Conservation (phyloP, 345 rosid genomes). For the Eucalyptus rudis region DNA sequence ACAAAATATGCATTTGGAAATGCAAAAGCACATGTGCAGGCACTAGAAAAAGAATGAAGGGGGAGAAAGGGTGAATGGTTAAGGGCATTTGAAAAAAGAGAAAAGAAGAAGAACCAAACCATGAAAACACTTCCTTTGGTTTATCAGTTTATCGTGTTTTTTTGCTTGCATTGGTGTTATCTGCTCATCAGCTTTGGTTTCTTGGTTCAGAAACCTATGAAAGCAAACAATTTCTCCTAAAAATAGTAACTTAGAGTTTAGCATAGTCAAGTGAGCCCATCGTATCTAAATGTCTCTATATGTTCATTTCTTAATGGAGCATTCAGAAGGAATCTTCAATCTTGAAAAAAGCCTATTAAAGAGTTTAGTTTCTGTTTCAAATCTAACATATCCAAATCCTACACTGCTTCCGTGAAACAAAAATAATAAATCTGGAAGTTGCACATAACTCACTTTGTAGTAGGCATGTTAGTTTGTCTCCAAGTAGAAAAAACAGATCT, state of each 20-base stretch:
- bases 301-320: background rate
- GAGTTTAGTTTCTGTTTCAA: background rate
- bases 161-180: background rate
- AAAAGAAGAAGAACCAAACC: background rate
- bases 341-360: background rate
- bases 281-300: background rate
- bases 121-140: background rate
- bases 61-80: background rate
- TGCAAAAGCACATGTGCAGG: background rate
- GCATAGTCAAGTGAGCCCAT: background rate
- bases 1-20: background rate
- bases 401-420: background rate
- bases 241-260: background rate
- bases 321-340: background rate
- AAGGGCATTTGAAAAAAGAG: background rate
- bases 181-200: background rate
- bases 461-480: background rate
- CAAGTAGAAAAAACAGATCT: background rate
- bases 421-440: background rate
- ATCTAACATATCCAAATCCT: background rate
- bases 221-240: background rate
- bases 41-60: background rate
- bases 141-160: background rate
- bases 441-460: background rate
- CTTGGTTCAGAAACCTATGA: background rate